These are phyloP conservation scores for Coemansia aciculifera DNA, from an alignment of 192 early-diverging fungal genomes.

Conservation along the genomic window DNA sequence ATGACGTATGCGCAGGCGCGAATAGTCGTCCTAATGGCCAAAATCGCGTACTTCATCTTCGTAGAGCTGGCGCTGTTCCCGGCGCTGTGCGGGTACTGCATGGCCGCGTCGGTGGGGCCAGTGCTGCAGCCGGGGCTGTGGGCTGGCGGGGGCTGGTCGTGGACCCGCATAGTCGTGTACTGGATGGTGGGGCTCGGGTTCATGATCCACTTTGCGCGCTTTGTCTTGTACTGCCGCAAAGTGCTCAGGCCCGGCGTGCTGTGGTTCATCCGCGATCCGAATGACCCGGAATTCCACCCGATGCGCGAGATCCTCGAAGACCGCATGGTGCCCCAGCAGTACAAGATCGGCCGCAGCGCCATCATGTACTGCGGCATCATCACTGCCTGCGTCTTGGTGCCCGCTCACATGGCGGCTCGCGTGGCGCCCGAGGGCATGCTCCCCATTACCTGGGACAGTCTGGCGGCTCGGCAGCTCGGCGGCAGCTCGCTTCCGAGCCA, in stretches of 20 bases:
- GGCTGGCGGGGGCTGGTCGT: constrained; percentile 38
- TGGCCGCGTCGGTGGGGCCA: constrained; percentile 81
- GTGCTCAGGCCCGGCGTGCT: constrained; percentile 90
- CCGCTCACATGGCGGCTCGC: not conserved
- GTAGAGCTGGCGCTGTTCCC: constrained; percentile 91
- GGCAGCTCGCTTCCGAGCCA: constrained; percentile 63
- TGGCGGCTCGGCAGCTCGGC: constrained; percentile 28
- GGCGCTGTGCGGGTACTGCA: constrained; percentile 78
- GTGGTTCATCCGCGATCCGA: constrained; percentile 98
- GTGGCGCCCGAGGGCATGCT: constrained; percentile 20
- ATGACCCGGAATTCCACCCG: constrained; percentile 92
- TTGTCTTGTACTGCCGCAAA: constrained; percentile 77
- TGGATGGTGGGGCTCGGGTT: constrained; percentile 93
- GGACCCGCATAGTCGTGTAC: constrained; percentile 64
- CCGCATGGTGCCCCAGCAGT: constrained; percentile 70
- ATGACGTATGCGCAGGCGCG: constrained; percentile 36
- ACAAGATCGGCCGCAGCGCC: constrained; percentile 79
- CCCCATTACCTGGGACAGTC: constrained; percentile 25
- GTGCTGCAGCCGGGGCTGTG: constrained; percentile 51
- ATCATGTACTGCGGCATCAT: constrained; percentile 85
- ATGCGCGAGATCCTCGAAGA: constrained; percentile 90
- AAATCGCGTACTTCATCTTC: constrained; percentile 80
- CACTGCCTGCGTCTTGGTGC: constrained; percentile 50
- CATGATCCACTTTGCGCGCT: constrained; percentile 92
- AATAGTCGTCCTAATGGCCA: constrained; percentile 44